Evolutionary conservation across 2,329 filamentous ascomycete genomes (phyloP).

Genomic region (Incumbomyces lentus): DNA sequence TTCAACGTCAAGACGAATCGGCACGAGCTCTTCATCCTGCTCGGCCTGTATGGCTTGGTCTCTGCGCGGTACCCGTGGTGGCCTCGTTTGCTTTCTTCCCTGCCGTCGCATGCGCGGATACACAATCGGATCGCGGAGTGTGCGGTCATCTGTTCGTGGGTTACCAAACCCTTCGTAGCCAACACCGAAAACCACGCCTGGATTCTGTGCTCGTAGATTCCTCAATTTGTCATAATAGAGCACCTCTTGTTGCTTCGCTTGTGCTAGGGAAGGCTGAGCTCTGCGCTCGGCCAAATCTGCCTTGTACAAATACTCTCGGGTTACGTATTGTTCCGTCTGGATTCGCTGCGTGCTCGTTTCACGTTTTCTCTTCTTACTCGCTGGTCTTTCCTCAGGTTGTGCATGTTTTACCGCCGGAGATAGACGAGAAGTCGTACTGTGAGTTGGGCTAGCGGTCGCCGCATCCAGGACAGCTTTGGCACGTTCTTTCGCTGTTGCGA

Average conservation of each 20-base stretch:
- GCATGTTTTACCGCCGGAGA: conserved; percentile 22
- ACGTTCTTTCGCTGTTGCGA: conserved; percentile 50
- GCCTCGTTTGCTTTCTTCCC: conserved; percentile 63
- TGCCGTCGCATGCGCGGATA: conserved; percentile 71
- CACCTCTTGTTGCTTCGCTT: conserved; percentile 55
- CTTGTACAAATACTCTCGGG: conserved; percentile 51
- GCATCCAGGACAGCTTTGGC: conserved; percentile 49
- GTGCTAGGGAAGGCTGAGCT: conserved; percentile 47
- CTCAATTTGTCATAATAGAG: conserved; percentile 59
- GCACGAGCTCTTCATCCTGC: conserved; percentile 81
- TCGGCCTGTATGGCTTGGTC: conserved; percentile 80
- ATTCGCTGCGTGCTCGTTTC: conserved; percentile 37
- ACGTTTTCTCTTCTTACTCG: conserved; percentile 35
- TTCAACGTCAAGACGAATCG: conserved; percentile 84
- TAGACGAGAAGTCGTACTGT: conserved; percentile 24
- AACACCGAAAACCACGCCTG: conserved; percentile 50
- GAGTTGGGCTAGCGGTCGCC: conserved; percentile 30
- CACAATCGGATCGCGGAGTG: conserved; percentile 56
- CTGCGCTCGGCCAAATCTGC: conserved; percentile 43
- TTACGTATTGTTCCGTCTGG: conserved; percentile 53
- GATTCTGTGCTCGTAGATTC: conserved; percentile 47
- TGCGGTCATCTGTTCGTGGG: conserved; percentile 59
- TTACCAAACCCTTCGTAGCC: conserved; percentile 89
- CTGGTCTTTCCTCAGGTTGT: conserved; percentile 22
- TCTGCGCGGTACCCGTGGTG: conserved; percentile 64